Evolutionary conservation across 441 rosid genomes (phyloP).

Genomic region (Bruguiera hainesii): DNA sequence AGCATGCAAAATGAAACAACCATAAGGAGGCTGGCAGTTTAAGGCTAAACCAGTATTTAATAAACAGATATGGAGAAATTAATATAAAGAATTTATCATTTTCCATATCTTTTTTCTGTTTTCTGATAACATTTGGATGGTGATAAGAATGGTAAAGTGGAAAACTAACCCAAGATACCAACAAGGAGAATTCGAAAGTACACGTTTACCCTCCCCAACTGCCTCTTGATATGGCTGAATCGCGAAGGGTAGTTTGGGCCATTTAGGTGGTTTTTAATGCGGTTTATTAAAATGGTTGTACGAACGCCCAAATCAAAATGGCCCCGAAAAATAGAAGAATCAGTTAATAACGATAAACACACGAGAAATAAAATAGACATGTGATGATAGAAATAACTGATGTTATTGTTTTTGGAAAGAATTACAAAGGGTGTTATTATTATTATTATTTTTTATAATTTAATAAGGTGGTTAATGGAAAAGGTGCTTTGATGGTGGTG

Average conservation of each 20-base stretch:
- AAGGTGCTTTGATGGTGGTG: conserved; percentile 1
- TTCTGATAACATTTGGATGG: conserved; percentile 18
- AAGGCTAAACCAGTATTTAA: conserved; percentile 27
- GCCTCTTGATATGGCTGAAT: not conserved
- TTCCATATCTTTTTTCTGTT: not conserved
- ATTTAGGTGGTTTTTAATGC: not conserved
- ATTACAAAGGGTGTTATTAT: not conserved
- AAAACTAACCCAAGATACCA: conserved; percentile 6
- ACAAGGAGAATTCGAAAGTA: not conserved
- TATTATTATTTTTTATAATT: not conserved
- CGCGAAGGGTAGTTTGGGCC: conserved; percentile 14
- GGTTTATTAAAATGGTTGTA: not conserved
- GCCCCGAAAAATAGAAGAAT: conserved; percentile 12
- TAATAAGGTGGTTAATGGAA: conserved; percentile 7
- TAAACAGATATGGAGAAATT: conserved; percentile 13
- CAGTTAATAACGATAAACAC: not conserved
- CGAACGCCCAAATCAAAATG: conserved; percentile 5
- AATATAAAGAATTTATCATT: conserved; percentile 6
- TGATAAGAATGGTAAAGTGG: conserved; percentile 14
- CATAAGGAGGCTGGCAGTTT: conserved; percentile 31
- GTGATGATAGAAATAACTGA: not conserved
- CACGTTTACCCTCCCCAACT: conserved; percentile 13
- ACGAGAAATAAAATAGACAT: not conserved
- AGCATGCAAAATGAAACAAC: conserved; percentile 34
- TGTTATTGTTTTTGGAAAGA: not conserved